Base-by-base conservation (phyloP, 768 basidiomycete species). In the Pilatotrama ljubarskyi region DNA sequence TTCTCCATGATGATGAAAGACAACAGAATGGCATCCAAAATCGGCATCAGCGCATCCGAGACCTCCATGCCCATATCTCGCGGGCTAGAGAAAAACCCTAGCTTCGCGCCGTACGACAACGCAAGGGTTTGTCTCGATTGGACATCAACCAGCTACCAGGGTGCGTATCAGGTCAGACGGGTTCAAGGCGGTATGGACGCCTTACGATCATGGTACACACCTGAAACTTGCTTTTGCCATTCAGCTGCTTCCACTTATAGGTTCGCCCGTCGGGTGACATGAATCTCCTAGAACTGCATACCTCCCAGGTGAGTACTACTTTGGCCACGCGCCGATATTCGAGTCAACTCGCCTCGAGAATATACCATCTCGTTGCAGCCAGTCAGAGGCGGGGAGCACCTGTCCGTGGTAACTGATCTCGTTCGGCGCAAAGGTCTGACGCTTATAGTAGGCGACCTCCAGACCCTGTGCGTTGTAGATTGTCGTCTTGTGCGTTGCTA, bases 1-100 rank as follows among this genome's bases (percentile, higher is more conserved):
- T 26, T 14, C 51, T 53, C 51, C 7, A n/a, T 24, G 15, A 53
- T 26, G 51, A 53, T 53, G 24, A 53, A 53, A 4, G 51, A 53
- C 4, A 53, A 24, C 24, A 53, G 1, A 17, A 53, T 17, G 9
- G 10, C 40, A 13, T 53, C 51, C 15, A 53, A 40, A 14, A 53
- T 25, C 7, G 51, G 40, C 5, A 22, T 17, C 11, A 53, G 22
- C 38, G 22, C 37, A 13, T 17, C 20, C 2, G 25, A 18, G 13
- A 53, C 24, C 17, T 42, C 37, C 22, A 53, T 37, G 22, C 51
- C 14, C 40, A 41, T 25, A 10, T 32, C 29, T 32, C 29, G 29
- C 29, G 29, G 29, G 29, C 5, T 10, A 10, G 29, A 32, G 29
- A 32, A 32, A 10, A 10, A 32, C 10, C 29, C 29, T 32, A 5